Base-by-base conservation (phyloP, 2,329 filamentous ascomycete genomes). In the Nemania serpens region DNA sequence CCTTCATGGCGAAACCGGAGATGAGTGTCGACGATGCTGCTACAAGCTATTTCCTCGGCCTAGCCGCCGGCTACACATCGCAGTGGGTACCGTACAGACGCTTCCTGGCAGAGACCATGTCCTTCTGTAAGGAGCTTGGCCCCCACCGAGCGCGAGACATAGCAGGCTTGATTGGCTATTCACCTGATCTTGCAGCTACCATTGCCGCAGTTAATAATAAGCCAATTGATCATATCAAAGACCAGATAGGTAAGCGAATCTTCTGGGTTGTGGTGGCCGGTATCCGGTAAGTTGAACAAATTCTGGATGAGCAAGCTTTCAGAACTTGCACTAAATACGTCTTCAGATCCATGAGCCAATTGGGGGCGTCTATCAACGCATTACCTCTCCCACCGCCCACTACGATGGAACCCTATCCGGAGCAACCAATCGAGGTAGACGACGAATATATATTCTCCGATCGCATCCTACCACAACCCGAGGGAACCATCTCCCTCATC, bases 241-340 rank as follows among this genome's bases (percentile, higher is more conserved):
- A 88, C 69, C 88, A 93, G 74, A 84, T 91, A 48, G 86, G 89
- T 48, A 89, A 90, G 72, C 85, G 90, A 64, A 88, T 96, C 42
- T 97, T 96, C 74, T 97, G 93, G 88, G 88, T 91, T 20, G 82
- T 93, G 67, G 87, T 95, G 63, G 85, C 93, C 5, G 88, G 88
- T 36, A 84, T 91, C 61, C 83, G 88, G 84, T 88, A 76, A 65
- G 79, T 70, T 41, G 9, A n/a, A n/a, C 12, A 46, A 11, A 3
- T 25, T 46, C 36, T 13, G 37, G 6, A 6, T 33, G 4, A 17
- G 2, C n/a, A 22, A 46, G 15, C 5, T 2, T 3, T 42, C 6
- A 37, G 49, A 6, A 37, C 9, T 17, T 5, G 37, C 45, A 43
- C 56, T 65, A 58, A 64, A 18, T 42, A 62, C 74, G 9, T 25